Conservation (phyloP, 805 yeast species). For the Hanseniaspora lachancei region DNA sequence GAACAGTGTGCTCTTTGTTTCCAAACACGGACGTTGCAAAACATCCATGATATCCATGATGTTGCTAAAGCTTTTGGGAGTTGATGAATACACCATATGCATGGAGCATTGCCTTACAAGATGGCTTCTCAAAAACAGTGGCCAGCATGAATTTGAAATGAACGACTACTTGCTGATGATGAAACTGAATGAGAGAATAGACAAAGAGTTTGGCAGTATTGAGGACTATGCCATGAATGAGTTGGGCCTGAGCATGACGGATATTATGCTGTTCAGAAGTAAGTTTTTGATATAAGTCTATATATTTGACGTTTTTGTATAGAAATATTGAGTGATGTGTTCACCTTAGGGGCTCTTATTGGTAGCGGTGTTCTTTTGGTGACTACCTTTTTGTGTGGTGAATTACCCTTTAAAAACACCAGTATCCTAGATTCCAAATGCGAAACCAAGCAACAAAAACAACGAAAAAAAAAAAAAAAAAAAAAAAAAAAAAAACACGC, state of each 20-base stretch:
- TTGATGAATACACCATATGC: slow-evolving; percentile 51
- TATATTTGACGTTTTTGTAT: too few relatives aligned
- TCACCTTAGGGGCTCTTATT: too few relatives aligned
- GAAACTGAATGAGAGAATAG: slow-evolving; percentile 42
- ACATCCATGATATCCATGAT: slow-evolving; percentile 67
- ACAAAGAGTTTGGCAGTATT: slow-evolving; percentile 42
- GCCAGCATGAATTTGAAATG: not conserved
- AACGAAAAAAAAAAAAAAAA: not conserved
- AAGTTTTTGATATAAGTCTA: slow-evolving; percentile 22
- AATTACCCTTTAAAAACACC: too few relatives aligned
- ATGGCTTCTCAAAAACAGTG: slow-evolving; percentile 30
- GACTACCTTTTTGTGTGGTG: too few relatives aligned
- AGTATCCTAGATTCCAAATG: too few relatives aligned
- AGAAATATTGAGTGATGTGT: too few relatives aligned
- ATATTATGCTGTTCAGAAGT: slow-evolving; percentile 29
- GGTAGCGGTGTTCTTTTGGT: too few relatives aligned
- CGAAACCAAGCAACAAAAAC: not conserved
- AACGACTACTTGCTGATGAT: slow-evolving; percentile 61
- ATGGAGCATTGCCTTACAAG: slow-evolving; percentile 69
- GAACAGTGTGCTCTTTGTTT: not conserved
- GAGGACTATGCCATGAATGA: slow-evolving; percentile 33
- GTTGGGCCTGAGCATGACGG: slow-evolving; percentile 35
- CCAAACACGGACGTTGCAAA: slow-evolving; percentile 24
- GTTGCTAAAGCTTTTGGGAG: slow-evolving; percentile 48
- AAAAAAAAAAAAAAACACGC: not conserved